Evolutionary conservation across 2,329 filamentous ascomycete genomes (phyloP).

Genomic region (Colletotrichum kahawae): DNA sequence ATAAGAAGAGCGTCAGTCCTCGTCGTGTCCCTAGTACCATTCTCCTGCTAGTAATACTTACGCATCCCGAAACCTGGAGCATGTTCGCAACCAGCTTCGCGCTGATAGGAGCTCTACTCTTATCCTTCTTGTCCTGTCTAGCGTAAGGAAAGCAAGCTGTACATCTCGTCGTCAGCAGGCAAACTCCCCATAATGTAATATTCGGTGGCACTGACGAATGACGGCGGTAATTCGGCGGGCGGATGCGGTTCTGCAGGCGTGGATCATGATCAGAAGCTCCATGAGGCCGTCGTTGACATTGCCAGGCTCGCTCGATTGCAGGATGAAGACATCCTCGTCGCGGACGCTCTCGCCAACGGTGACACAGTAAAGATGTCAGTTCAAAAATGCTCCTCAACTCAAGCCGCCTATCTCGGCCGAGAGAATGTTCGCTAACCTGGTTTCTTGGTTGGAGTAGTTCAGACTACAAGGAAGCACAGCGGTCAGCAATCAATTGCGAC

Average conservation of each 20-base stretch:
- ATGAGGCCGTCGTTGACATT: slow-evolving; percentile 93
- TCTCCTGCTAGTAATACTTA: background rate
- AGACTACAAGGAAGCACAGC: slow-evolving; percentile 42
- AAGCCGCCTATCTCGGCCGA: background rate
- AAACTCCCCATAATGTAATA: background rate
- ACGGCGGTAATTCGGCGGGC: slow-evolving; percentile 87
- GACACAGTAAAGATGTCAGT: slow-evolving; percentile 54
- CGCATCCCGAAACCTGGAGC: slow-evolving; percentile 83
- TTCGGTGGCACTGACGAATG: slow-evolving; percentile 43
- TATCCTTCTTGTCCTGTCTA: slow-evolving; percentile 90
- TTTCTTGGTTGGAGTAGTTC: slow-evolving; percentile 80
- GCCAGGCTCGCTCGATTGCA: slow-evolving; percentile 86
- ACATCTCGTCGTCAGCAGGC: background rate
- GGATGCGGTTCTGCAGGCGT: slow-evolving; percentile 68
- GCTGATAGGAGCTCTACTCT: slow-evolving; percentile 82
- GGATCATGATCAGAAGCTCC: slow-evolving; percentile 93
- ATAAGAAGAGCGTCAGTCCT: background rate
- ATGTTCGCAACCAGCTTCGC: slow-evolving; percentile 92
- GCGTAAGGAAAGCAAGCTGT: slow-evolving; percentile 86
- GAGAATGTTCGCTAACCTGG: slow-evolving; percentile 31
- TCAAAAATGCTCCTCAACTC: background rate
- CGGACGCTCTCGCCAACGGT: slow-evolving; percentile 89
- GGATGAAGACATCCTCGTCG: slow-evolving; percentile 82
- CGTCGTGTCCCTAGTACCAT: background rate
- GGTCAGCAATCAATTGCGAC: slow-evolving; percentile 41